Conservation (phyloP, 78 protist species). For the Tieghemostelium lacteum region DNA sequence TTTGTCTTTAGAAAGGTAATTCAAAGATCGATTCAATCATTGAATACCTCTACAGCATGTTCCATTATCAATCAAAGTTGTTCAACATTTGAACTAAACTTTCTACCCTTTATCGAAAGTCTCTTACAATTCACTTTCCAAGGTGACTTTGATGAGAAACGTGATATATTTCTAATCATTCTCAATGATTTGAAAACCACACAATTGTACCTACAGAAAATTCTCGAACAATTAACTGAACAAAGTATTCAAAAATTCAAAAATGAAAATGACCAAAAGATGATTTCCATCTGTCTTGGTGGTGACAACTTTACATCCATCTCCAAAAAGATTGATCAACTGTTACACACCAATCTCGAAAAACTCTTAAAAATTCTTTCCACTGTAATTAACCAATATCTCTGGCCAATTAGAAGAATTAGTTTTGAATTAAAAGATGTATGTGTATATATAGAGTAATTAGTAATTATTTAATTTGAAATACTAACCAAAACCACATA, state of each 20-base stretch:
- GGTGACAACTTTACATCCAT: constrained; percentile 35
- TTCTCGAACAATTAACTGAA: constrained; percentile 39
- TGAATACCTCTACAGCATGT: constrained; percentile 37
- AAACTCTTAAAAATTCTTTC: constrained; percentile 28
- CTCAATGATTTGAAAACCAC: constrained; percentile 43
- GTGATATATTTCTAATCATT: constrained; percentile 55
- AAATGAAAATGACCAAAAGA: constrained; percentile 38
- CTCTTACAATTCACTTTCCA: constrained; percentile 27
- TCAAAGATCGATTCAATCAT: constrained; percentile 27
- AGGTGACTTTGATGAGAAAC: constrained; percentile 53
- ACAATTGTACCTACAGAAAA: constrained; percentile 13
- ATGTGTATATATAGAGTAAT: neutral
- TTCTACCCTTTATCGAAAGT: constrained; percentile 61
- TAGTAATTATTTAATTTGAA: neutral
- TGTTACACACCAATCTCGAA: constrained; percentile 38
- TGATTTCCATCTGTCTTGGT: constrained; percentile 25
- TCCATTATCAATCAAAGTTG: constrained; percentile 51
- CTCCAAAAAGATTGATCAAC: constrained; percentile 3
- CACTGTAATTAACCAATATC: constrained; percentile 9
- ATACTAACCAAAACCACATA: neutral
- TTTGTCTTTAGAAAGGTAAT: constrained; percentile 63
- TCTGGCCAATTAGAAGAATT: constrained; percentile 54
- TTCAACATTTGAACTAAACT: constrained; percentile 34
- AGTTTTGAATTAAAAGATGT: constrained; percentile 42
- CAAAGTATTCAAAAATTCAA: neutral